phyloP scores from a whole-genome alignment of 1,139 yeast genomes.

The Candida tetrigidarum region DNA sequence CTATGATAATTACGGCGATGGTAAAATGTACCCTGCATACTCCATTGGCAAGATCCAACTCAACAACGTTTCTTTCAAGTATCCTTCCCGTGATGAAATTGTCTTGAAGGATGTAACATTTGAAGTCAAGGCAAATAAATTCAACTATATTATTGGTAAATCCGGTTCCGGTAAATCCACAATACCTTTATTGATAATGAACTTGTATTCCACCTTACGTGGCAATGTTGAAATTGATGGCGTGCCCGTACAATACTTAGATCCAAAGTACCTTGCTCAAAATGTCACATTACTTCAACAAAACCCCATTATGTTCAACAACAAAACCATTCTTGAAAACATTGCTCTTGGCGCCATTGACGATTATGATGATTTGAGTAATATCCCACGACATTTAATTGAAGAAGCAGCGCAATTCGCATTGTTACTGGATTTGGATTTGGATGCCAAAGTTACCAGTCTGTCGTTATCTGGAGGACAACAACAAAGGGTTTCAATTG shows the following conservation, averaged over 20 bases:
- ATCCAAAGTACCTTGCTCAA: constrained; percentile 56
- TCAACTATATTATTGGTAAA: constrained; percentile 74
- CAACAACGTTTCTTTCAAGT: constrained; percentile 58
- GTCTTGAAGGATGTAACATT: constrained; percentile 53
- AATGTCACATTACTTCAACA: constrained; percentile 79
- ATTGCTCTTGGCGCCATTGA: constrained; percentile 49
- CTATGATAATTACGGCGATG: too few relatives aligned
- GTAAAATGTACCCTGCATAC: constrained; percentile 26
- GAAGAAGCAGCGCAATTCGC: constrained; percentile 58
- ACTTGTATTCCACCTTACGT: constrained; percentile 51
- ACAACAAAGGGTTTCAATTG: constrained; percentile 78
- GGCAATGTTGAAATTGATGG: constrained; percentile 78
- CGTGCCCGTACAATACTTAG: constrained; percentile 43
- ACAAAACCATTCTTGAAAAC: constrained; percentile 62
- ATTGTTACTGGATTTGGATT: constrained; percentile 54
- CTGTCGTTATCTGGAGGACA: constrained; percentile 90
- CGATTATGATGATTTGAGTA: constrained; percentile 25
- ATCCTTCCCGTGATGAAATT: constrained; percentile 56
- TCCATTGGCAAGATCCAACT: constrained; percentile 54
- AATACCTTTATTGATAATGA: constrained; percentile 61
- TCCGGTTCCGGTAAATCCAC: constrained; percentile 97
- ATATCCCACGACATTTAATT: constrained; percentile 30
- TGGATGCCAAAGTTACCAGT: constrained; percentile 54
- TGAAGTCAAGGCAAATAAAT: constrained; percentile 45
- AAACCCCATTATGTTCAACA: constrained; percentile 64